Evolutionary conservation across 2,329 filamentous ascomycete species (phyloP).

Genomic region (Diaporthe sp.): DNA sequence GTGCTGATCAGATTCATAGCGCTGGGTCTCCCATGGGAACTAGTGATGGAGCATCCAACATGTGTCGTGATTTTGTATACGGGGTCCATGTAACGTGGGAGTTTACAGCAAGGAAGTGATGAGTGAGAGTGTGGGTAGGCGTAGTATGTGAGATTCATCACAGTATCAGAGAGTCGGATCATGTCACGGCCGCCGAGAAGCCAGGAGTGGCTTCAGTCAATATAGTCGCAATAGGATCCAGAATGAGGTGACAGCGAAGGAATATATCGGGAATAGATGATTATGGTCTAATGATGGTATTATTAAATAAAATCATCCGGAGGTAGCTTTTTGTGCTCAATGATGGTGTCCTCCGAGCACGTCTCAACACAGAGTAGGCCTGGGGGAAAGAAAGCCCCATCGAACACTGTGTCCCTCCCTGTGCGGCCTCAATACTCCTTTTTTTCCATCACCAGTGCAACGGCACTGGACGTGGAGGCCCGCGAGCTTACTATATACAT

Average conservation of each 20-base stretch:
- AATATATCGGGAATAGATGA: too few relatives aligned
- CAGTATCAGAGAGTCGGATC: not conserved
- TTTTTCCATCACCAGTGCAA: not conserved
- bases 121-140: too few relatives aligned
- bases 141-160: not conserved
- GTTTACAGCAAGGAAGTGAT: not conserved
- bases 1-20: not conserved
- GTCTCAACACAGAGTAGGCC: not conserved
- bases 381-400: not conserved
- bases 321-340: constrained; percentile 10
- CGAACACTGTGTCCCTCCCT: not conserved
- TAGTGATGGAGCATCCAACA: too few relatives aligned
- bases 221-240: not conserved
- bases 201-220: not conserved
- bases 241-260: not conserved
- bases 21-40: not conserved
- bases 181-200: not conserved
- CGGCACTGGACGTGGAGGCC: not conserved
- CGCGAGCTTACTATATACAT: constrained; percentile 11
- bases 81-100: too few relatives aligned
- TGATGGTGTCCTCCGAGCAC: not conserved
- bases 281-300: constrained; percentile 1
- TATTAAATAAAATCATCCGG: not conserved
- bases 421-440: not conserved
- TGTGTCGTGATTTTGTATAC: not conserved